Evolutionary conservation across 495 filamentous ascomycete species (phyloP).

Genomic region (Penicillium chermesinum): DNA sequence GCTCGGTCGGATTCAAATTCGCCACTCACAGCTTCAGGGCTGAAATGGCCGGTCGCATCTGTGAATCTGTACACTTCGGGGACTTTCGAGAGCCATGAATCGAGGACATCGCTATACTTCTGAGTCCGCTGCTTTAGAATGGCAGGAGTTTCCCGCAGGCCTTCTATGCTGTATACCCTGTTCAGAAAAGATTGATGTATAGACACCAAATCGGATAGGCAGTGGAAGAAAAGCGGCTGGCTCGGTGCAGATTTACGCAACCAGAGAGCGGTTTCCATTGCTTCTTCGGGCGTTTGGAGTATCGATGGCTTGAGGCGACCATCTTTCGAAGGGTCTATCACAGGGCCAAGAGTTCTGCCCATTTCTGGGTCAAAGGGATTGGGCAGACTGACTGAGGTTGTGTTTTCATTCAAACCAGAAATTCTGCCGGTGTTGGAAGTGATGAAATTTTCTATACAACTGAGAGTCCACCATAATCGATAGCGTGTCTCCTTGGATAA

Average conservation of each 20-base stretch:
- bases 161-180: neutral
- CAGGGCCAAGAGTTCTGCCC: neutral
- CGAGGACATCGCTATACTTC: neutral
- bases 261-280: neutral
- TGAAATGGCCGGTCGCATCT: neutral
- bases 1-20: neutral
- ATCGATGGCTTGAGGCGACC: neutral
- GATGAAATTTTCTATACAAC: neutral
- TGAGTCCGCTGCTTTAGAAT: neutral
- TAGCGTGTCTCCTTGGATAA: neutral
- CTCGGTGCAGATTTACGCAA: neutral
- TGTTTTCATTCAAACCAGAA: neutral
- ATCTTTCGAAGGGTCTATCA: neutral
- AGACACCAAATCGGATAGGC: neutral
- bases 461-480: neutral
- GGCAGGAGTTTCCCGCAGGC: neutral
- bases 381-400: neutral
- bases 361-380: neutral
- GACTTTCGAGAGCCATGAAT: slow-evolving; percentile 1
- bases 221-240: neutral
- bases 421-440: neutral
- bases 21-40: neutral
- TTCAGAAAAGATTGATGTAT: neutral
- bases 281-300: neutral
- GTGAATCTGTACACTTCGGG: neutral